Conservation (phyloP, 2,329 filamentous ascomycete species). For the Karstenula rhodostoma region DNA sequence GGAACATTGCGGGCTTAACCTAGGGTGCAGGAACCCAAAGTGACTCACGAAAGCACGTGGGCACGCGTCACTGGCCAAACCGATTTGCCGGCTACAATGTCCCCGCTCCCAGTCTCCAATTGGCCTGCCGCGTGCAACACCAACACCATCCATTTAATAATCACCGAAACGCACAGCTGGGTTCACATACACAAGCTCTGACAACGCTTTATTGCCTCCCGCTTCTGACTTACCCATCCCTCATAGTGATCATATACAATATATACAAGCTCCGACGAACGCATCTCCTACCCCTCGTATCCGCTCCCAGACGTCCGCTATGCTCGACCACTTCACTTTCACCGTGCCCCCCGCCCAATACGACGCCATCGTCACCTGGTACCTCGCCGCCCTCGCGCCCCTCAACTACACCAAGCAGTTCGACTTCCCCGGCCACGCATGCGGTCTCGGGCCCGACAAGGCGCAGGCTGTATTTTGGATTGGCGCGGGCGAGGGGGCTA, state of each 20-base stretch:
- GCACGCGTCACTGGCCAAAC: neutral
- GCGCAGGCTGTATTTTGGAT: constrained; percentile 28
- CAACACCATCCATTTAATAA: neutral
- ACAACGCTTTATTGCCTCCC: too few species aligned
- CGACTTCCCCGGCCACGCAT: constrained; percentile 27
- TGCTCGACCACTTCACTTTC: constrained; percentile 34
- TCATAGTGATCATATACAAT: too few species aligned
- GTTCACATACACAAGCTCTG: neutral
- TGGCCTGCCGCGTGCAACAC: neutral
- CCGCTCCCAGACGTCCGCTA: constrained; percentile 49
- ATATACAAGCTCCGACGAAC: too few species aligned
- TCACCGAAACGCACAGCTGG: neutral
- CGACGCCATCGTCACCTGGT: constrained; percentile 32
- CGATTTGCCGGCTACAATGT: neutral
- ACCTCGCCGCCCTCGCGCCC: constrained; percentile 35
- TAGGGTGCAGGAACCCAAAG: neutral
- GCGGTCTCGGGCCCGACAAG: constrained; percentile 25
- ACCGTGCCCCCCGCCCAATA: constrained; percentile 26
- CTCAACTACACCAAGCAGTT: constrained; percentile 35
- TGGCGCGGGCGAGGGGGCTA: constrained; percentile 16
- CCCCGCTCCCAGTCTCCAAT: neutral
- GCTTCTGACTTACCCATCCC: too few species aligned
- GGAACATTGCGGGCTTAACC: too few species aligned
- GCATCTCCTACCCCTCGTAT: too few species aligned
- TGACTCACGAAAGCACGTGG: constrained; percentile 7